A percentile compares a stretch with the other conserved stretches of the same genome.
phyloP scores from a whole-genome alignment of 345 rosid species.

The Geranium brycei region DNA sequence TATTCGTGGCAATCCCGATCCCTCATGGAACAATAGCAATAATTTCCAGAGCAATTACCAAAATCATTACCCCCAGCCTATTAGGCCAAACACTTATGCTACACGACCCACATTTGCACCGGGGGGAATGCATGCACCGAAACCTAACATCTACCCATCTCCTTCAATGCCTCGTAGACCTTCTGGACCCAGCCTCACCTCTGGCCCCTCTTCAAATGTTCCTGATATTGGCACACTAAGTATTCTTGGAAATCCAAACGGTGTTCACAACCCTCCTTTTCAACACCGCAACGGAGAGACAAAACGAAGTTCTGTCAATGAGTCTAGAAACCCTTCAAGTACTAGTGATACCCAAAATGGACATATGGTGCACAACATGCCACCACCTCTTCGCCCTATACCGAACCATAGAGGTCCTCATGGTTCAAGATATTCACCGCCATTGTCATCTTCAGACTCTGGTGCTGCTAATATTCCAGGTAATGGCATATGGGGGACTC shows the following conservation, averaged over 20 bases:
- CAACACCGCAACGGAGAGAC: slow-evolving; percentile 16
- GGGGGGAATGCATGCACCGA: slow-evolving; percentile 6
- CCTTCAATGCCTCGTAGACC: slow-evolving; percentile 14
- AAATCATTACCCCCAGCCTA: slow-evolving; percentile 9
- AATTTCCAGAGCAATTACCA: slow-evolving; percentile 8
- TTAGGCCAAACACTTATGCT: slow-evolving; percentile 15
- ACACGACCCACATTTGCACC: slow-evolving; percentile 10
- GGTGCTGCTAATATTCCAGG: slow-evolving; percentile 12
- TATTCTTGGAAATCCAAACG: slow-evolving; percentile 11
- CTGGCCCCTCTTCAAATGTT: slow-evolving; percentile 10
- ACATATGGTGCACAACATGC: slow-evolving; percentile 7
- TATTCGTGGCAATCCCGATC: slow-evolving; percentile 14
- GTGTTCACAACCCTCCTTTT: slow-evolving; percentile 13
- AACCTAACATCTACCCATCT: slow-evolving; percentile 1
- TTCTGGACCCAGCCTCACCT: slow-evolving; percentile 8
- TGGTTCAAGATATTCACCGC: slow-evolving; percentile 11
- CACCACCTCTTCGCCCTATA: slow-evolving; percentile 7
- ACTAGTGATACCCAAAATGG: slow-evolving; percentile 17
- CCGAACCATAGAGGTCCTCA: slow-evolving; percentile 10
- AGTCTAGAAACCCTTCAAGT: slow-evolving; percentile 8
- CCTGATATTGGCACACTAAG: slow-evolving; percentile 21
- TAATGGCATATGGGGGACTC: slow-evolving; percentile 41
- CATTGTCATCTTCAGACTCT: background rate
- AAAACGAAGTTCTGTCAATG: slow-evolving; percentile 13
- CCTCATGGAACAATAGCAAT: slow-evolving; percentile 16